phyloP scores from a whole-genome alignment of 2,329 filamentous ascomycete species.

The Zasmidium angulare region DNA sequence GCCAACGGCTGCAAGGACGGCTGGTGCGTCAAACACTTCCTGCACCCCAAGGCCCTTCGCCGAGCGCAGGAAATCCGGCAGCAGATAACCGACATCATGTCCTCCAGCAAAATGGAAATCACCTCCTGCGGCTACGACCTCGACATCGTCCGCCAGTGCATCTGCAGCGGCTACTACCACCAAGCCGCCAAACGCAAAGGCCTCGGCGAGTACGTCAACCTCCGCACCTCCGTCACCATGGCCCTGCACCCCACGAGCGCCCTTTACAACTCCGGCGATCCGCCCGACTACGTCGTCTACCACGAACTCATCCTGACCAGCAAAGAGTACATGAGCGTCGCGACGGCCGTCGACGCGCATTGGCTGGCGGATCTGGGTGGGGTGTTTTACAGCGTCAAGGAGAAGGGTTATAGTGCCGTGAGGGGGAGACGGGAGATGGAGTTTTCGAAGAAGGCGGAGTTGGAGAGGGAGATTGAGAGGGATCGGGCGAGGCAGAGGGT shows the following conservation, averaged over 20 bases:
- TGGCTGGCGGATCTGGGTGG: constrained; percentile 96
- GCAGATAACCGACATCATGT: constrained; percentile 91
- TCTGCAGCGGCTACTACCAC: constrained; percentile 97
- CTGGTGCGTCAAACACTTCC: constrained; percentile 91
- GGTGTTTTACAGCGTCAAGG: constrained; percentile 95
- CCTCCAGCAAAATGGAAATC: constrained; percentile 85
- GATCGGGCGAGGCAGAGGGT: constrained; percentile 26
- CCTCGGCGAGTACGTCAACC: constrained; percentile 94
- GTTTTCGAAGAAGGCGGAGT: constrained; percentile 31
- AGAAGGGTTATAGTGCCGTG: constrained; percentile 69
- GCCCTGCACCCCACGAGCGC: constrained; percentile 93
- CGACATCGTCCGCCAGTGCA: constrained; percentile 93
- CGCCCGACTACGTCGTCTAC: constrained; percentile 96
- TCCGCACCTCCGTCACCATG: constrained; percentile 90
- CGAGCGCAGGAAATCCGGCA: constrained; percentile 92
- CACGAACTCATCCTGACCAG: constrained; percentile 96
- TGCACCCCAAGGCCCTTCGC: constrained; percentile 91
- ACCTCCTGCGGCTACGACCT: constrained; percentile 92
- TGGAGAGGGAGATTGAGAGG: constrained; percentile 29
- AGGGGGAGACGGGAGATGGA: constrained; percentile 31
- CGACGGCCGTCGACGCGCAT: constrained; percentile 92
- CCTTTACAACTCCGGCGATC: constrained; percentile 86
- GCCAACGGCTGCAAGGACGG: constrained; percentile 83
- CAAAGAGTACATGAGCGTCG: constrained; percentile 97
- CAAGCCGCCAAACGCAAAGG: constrained; percentile 96